A percentile compares a stretch with the other conserved stretches of the same genome.
phyloP scores from a whole-genome alignment of 768 basidiomycete species.

The Suillus subalutaceus region DNA sequence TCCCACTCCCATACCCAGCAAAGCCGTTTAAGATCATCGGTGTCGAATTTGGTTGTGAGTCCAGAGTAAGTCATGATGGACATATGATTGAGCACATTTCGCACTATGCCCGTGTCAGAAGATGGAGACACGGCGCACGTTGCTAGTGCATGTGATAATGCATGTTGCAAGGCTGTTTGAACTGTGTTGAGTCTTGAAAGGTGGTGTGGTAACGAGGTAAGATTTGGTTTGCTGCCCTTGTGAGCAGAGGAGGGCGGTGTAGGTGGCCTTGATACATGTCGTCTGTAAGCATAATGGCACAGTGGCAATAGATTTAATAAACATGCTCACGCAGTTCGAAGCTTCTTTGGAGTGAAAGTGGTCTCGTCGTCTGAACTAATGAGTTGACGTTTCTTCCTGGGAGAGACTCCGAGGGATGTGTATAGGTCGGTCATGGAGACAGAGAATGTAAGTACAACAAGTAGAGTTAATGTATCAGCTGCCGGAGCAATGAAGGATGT shows the following conservation, averaged over 20 bases:
- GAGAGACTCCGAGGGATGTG: conserved; percentile 63
- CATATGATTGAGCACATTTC: conserved; percentile 78
- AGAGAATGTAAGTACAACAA: conserved; percentile 15
- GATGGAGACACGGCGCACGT: conserved; percentile 79
- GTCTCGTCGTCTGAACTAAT: conserved; percentile 53
- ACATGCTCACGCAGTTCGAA: conserved; percentile 53
- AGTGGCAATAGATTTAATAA: conserved; percentile 6
- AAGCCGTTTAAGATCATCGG: conserved; percentile 72
- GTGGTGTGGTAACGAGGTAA: conserved; percentile 51
- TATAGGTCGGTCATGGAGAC: conserved; percentile 61
- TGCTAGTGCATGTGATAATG: conserved; percentile 83
- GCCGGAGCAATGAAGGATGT: conserved; percentile 13
- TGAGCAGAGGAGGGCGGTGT: conserved; percentile 60
- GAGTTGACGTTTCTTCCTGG: conserved; percentile 66
- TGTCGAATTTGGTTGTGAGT: conserved; percentile 60
- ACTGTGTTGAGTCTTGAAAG: conserved; percentile 63
- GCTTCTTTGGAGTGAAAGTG: conserved; percentile 69
- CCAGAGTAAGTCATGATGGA: conserved; percentile 72
- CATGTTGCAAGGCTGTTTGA: conserved; percentile 76
- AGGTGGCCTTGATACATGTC: conserved; percentile 45
- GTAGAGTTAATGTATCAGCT: conserved; percentile 15
- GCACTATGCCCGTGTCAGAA: conserved; percentile 73
- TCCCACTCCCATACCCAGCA: conserved; percentile 96
- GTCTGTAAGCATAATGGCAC: conserved; percentile 8
- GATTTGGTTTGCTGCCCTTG: conserved; percentile 27